These are phyloP conservation scores for Rugonectria rugulosa DNA, from an alignment of 2,329 filamentous ascomycete genomes.

Conservation along the genomic window DNA sequence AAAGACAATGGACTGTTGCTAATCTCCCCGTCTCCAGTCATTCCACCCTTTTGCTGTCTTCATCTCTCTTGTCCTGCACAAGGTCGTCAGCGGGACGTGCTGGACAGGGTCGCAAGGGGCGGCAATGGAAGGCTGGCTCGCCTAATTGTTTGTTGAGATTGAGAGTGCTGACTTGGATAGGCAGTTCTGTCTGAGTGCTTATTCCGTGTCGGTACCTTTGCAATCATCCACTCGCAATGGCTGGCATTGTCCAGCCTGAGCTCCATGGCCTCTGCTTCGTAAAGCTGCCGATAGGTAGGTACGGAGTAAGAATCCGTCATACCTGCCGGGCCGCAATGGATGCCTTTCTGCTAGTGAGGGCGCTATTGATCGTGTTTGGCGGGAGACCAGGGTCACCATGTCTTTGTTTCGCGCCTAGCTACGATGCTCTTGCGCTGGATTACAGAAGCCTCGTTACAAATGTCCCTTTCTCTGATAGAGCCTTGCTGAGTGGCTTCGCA, in stretches of 20 bases:
- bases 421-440: not conserved
- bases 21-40: slow-evolving; percentile 23
- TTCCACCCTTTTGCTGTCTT: slow-evolving; percentile 15
- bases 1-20: slow-evolving; percentile 18
- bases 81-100: slow-evolving; percentile 11
- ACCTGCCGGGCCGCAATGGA: not conserved
- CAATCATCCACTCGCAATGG: no score
- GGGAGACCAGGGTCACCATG: slow-evolving; percentile 16
- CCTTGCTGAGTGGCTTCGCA: not conserved
- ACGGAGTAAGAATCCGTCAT: slow-evolving; percentile 15
- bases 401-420: slow-evolving; percentile 7
- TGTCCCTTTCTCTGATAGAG: not conserved
- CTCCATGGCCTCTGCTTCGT: not conserved
- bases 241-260: not conserved
- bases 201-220: no score
- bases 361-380: slow-evolving; percentile 3
- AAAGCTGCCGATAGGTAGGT: no score
- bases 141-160: no score
- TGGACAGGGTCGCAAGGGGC: slow-evolving; percentile 14
- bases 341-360: slow-evolving; percentile 5
- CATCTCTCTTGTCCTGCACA: slow-evolving; percentile 20
- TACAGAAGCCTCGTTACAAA: no score
- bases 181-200: not conserved
- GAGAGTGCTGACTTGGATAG: not conserved
- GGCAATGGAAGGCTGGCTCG: not conserved